These are phyloP conservation scores for Camelina neglecta DNA, from an alignment of 345 rosid species.

Conservation along the genomic window DNA sequence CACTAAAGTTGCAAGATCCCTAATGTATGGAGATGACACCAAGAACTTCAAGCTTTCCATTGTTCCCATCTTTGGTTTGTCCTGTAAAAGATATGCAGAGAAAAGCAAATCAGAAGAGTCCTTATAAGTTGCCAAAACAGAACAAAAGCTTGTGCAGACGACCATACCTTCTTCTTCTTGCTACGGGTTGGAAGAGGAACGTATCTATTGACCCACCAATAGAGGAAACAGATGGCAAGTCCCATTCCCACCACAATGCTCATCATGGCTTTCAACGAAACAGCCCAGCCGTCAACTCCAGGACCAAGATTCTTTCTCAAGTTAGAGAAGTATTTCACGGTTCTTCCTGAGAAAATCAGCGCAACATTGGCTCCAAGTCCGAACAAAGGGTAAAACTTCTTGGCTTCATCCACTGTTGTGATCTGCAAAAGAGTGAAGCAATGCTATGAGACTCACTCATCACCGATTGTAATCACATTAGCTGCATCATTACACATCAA, in stretches of 20 bases:
- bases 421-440: constrained; percentile 58
- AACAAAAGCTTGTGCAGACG: background rate
- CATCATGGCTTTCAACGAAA: constrained; percentile 97
- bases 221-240: constrained; percentile 70
- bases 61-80: constrained; percentile 91
- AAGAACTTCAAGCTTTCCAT: constrained; percentile 97
- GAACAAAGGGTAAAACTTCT: constrained; percentile 88
- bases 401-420: constrained; percentile 97
- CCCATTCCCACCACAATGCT: constrained; percentile 95
- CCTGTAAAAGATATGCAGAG: constrained; percentile 49
- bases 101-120: constrained; percentile 24
- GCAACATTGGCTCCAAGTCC: constrained; percentile 98
- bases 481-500: constrained; percentile 18
- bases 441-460: constrained; percentile 23
- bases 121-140: constrained; percentile 6
- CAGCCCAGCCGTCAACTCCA: constrained; percentile 99
- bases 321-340: constrained; percentile 93
- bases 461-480: background rate
- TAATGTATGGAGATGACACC: constrained; percentile 82
- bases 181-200: constrained; percentile 89
- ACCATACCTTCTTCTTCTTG: constrained; percentile 88
- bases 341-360: constrained; percentile 89
- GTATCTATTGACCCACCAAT: constrained; percentile 93
- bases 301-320: constrained; percentile 88
- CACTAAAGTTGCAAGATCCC: constrained; percentile 95